phyloP scores from a whole-genome alignment of 108 stramenopile species.

The Cyclotella sp. region DNA sequence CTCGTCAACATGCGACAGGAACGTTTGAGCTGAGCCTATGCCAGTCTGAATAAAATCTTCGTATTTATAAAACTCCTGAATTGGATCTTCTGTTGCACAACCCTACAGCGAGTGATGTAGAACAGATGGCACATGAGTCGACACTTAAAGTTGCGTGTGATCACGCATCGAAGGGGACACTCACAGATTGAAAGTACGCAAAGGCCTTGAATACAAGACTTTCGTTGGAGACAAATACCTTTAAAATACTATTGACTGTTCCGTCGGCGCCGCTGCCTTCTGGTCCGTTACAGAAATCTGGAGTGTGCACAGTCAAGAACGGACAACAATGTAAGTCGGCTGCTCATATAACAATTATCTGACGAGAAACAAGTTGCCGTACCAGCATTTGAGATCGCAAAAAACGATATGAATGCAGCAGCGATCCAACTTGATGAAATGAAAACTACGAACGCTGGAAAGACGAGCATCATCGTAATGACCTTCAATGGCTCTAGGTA shows the following conservation, averaged over 20 bases:
- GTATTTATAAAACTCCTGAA: conserved; percentile 37
- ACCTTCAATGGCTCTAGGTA: conserved; percentile 24
- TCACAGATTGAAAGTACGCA: conserved; percentile 44
- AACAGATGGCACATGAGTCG: neutral
- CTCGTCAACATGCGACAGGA: conserved; percentile 29
- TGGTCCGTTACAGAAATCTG: conserved; percentile 47
- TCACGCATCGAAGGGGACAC: neutral
- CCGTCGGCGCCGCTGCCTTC: conserved; percentile 30
- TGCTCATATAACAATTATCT: no score
- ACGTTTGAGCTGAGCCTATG: conserved; percentile 24
- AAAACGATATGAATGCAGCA: conserved; percentile 27
- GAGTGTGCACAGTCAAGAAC: neutral
- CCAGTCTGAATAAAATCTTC: conserved; percentile 43
- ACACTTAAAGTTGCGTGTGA: neutral
- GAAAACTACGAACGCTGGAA: conserved; percentile 41
- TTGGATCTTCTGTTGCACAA: conserved; percentile 42
- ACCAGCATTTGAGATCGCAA: conserved; percentile 42
- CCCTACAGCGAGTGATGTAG: neutral
- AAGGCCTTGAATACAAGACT: conserved; percentile 40
- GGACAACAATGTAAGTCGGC: no score
- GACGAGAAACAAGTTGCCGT: neutral
- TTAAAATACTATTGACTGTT: conserved; percentile 30
- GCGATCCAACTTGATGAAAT: conserved; percentile 30
- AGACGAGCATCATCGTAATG: conserved; percentile 35
- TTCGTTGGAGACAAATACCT: conserved; percentile 18